Evolutionary conservation across 768 basidiomycete genomes (phyloP).

Genomic region (Trametopsis cervina): DNA sequence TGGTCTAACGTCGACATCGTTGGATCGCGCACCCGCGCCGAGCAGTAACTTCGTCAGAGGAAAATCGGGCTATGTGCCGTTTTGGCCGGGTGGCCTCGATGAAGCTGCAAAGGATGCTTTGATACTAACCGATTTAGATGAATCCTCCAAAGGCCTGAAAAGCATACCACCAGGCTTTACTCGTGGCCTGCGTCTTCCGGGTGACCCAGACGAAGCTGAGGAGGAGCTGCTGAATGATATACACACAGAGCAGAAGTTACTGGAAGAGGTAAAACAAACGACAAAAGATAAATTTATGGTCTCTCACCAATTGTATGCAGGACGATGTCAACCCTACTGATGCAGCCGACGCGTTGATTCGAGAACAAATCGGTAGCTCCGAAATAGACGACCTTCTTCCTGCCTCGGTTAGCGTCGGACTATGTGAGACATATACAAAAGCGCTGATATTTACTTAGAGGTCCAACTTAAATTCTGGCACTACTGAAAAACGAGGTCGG

Average conservation of each 20-base stretch:
- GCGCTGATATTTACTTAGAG: constrained; percentile 30
- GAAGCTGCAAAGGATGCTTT: constrained; percentile 32
- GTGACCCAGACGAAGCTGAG: constrained; percentile 38
- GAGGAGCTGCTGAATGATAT: constrained; percentile 33
- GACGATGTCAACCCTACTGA: constrained; percentile 14
- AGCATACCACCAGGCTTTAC: constrained; percentile 78
- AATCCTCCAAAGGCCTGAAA: constrained; percentile 38
- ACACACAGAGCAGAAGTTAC: constrained; percentile 12
- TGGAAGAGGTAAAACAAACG: constrained; percentile 7
- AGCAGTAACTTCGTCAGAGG: constrained; percentile 84
- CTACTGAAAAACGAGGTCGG: constrained; percentile 32
- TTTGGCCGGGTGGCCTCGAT: constrained; percentile 90
- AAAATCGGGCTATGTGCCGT: constrained; percentile 89
- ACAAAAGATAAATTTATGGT: not conserved
- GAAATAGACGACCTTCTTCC: constrained; percentile 77
- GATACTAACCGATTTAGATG: constrained; percentile 31
- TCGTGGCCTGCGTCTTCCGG: constrained; percentile 69
- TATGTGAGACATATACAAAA: too few relatives aligned
- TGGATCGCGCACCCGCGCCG: constrained; percentile 78
- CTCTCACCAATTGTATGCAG: constrained; percentile 1
- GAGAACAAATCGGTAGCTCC: constrained; percentile 17
- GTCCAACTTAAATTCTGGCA: constrained; percentile 50
- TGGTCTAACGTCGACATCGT: constrained; percentile 78
- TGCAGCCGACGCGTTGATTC: not conserved
- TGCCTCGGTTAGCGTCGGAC: constrained; percentile 23